Evolutionary conservation across 169 alveolate genomes (phyloP).

Genomic region (Condylostoma magnum): DNA sequence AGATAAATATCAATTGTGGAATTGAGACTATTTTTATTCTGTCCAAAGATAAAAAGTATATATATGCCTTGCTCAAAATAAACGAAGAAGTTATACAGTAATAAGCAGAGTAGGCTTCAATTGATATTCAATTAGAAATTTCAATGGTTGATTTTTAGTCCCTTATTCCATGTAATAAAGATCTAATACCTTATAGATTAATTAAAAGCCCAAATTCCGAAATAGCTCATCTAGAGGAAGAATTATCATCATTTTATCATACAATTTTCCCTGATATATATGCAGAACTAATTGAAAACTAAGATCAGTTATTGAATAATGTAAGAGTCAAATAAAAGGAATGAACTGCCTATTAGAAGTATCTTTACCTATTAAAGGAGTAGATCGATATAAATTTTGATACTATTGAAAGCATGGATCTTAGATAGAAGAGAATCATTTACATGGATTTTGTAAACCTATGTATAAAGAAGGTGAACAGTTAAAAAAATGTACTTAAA

Average conservation of each 20-base stretch:
- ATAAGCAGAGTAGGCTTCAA: constrained; percentile 14
- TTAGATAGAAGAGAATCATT: too few relatives aligned
- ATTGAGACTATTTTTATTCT: neutral
- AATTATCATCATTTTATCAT: too few relatives aligned
- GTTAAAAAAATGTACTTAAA: neutral
- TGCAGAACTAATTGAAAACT: too few relatives aligned
- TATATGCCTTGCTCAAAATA: neutral
- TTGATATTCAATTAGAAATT: constrained; percentile 2
- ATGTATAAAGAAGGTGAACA: neutral
- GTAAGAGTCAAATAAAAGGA: too few relatives aligned
- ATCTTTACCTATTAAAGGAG: too few relatives aligned
- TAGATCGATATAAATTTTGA: too few relatives aligned
- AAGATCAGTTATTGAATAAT: too few relatives aligned
- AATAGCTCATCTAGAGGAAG: too few relatives aligned
- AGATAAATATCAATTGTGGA: neutral
- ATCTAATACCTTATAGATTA: neutral
- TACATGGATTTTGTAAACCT: too few relatives aligned
- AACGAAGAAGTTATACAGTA: neutral
- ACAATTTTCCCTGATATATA: too few relatives aligned
- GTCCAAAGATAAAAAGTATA: neutral
- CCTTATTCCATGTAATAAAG: constrained; percentile 7
- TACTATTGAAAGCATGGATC: too few relatives aligned
- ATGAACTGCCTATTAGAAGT: too few relatives aligned
- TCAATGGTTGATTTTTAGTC: constrained; percentile 3
- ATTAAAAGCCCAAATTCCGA: neutral